Base-by-base conservation (phyloP, 176 grass and related monocot genomes). In the Cenchrus americanus region DNA sequence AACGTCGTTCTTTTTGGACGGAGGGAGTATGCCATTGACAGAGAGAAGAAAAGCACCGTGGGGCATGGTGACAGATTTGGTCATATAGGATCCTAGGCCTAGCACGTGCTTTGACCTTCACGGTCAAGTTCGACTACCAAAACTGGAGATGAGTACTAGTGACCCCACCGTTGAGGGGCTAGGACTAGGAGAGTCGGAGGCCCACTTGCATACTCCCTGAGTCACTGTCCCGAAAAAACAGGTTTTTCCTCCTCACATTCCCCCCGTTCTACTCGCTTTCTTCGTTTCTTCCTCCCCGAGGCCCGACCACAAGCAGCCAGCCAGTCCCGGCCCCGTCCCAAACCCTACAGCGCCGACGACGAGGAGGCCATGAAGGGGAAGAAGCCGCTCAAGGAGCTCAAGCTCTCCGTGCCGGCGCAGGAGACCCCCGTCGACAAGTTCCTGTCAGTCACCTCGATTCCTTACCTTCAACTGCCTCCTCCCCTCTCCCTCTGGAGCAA, bases 401-500 rank as follows among this genome's bases (percentile, higher is more conserved):
- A 80, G 75, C 83, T 99, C 80, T 62, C 78, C 32, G 96, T 99
- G 46, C 91, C 91, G 24, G 87, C 73, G 42, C 93, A 99, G 76
- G 93, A 99, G 71, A 73, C 78, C 30, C 78, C 89, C 4, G 91
- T 96, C 10, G 91, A 99, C 66, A 92, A 92, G 63, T 99, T 96
- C 73, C 50, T 96, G 96, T 96, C 71, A 62, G 89, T n/a, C 14
- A 44, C 30, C 62, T n/a, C 8, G 23, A 44, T 70, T 73, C 57
- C 47, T 68, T n/a, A 6, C 8, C 21, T 18, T n/a, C 9, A 18
- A 4, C 30, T 37, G 46, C 34, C 17, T 43, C 71, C 4, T 15
- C 49, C 6, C 26, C 26, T 66, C 51, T 37, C 19, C 13, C 32
- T 68, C 32, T 15, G 30, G 9, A 12, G 21, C 13, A 61, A 61